Conservation (phyloP, 129 eudicot species). For the Tanacetum coccineum region DNA sequence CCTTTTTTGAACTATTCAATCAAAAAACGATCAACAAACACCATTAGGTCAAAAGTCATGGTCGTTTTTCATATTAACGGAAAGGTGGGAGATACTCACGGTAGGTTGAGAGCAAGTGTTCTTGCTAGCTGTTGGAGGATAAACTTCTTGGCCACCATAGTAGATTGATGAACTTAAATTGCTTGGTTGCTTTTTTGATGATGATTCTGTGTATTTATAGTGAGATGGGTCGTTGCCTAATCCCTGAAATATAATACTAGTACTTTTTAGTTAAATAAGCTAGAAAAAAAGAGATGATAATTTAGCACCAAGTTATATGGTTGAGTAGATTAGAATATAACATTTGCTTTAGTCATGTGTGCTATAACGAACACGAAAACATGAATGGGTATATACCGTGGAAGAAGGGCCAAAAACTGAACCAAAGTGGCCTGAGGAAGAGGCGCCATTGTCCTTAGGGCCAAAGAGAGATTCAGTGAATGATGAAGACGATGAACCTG, state of each 20-base stretch:
- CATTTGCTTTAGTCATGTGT: background rate
- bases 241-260: conserved; percentile 22
- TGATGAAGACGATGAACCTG: conserved; percentile 44
- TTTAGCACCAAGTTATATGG: background rate
- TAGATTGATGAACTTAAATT: conserved; percentile 62
- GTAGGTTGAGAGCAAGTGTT: conserved; percentile 25
- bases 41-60: background rate
- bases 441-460: conserved; percentile 42
- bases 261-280: background rate
- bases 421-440: conserved; percentile 46
- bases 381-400: conserved; percentile 31
- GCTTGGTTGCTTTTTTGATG: conserved; percentile 36
- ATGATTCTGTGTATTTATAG: conserved; percentile 20
- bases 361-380: background rate
- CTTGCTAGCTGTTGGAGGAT: conserved; percentile 38
- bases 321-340: background rate
- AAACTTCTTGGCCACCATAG: conserved; percentile 76
- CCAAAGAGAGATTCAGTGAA: conserved; percentile 64
- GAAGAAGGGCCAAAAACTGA: conserved; percentile 69
- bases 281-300: background rate
- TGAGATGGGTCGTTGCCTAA: conserved; percentile 32
- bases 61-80: background rate
- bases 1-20: conserved; percentile 42
- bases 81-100: conserved; percentile 19
- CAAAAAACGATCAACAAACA: background rate